Percentiles rank a stretch among this genome's conserved stretches.
These are phyloP conservation scores for Saccharum hybrid DNA, from an alignment of 202 grass and related monocot genomes.

Conservation along the genomic window DNA sequence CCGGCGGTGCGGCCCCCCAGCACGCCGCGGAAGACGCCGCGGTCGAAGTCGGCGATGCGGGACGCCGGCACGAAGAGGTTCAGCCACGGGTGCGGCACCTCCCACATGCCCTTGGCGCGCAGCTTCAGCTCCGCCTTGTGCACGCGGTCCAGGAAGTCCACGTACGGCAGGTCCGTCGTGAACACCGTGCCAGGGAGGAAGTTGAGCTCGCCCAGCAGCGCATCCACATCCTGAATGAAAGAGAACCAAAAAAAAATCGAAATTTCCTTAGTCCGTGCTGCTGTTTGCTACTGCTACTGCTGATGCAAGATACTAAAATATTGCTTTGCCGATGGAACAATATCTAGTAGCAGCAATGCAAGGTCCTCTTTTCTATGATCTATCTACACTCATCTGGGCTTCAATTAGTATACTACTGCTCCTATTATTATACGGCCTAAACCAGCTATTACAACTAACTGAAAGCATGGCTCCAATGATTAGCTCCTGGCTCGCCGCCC, in stretches of 20 bases:
- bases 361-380: constrained; percentile 18
- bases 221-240: constrained; percentile 64
- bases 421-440: background rate
- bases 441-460: constrained; percentile 19
- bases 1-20: constrained; percentile 76
- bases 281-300: background rate
- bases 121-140: constrained; percentile 94
- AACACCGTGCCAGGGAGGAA: constrained; percentile 81
- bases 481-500: constrained; percentile 47
- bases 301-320: constrained; percentile 10
- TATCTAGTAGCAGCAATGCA: constrained; percentile 40
- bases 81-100: constrained; percentile 97
- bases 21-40: constrained; percentile 74
- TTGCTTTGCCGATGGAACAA: constrained; percentile 28
- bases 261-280: background rate
- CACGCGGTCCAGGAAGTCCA: constrained; percentile 82
- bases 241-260: background rate
- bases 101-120: constrained; percentile 84
- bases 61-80: constrained; percentile 98
- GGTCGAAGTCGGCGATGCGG: constrained; percentile 81
- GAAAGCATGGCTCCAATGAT: constrained; percentile 49
- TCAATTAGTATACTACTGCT: background rate
- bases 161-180: constrained; percentile 86
- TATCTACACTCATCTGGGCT: background rate
- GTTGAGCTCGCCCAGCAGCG: constrained; percentile 64